Conservation (phyloP, 2,329 filamentous ascomycete genomes). For the Fusarium bactridioides region DNA sequence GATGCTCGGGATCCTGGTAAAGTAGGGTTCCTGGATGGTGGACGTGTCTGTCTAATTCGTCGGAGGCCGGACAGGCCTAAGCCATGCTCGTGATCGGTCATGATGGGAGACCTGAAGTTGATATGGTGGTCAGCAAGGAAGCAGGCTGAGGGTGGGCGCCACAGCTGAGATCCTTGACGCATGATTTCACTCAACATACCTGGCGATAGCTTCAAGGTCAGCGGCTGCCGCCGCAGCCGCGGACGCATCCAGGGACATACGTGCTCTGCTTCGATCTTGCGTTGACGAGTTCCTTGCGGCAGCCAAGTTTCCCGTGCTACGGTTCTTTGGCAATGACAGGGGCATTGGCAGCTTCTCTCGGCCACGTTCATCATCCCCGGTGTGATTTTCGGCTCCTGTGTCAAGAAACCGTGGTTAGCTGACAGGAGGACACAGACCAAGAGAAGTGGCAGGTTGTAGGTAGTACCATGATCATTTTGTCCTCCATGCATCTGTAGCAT, state of each 20-base stretch:
- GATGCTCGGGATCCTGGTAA: constrained; percentile 69
- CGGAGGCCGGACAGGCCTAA: constrained; percentile 86
- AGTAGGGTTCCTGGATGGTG: constrained; percentile 67
- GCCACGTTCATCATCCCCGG: constrained; percentile 50
- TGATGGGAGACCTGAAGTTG: constrained; percentile 74
- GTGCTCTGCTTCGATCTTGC: constrained; percentile 67
- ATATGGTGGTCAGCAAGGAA: constrained; percentile 40
- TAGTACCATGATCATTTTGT: constrained; percentile 52
- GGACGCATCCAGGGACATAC: constrained; percentile 80
- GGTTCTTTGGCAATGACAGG: constrained; percentile 68
- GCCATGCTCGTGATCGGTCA: constrained; percentile 88
- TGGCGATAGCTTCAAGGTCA: constrained; percentile 76
- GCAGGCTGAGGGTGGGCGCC: constrained; percentile 21
- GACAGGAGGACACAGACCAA: constrained; percentile 13
- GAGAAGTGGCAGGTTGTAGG: constrained; percentile 3
- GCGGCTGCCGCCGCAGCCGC: constrained; percentile 64
- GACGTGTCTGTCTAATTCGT: constrained; percentile 89
- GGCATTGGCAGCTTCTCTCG: constrained; percentile 56
- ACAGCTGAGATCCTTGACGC: constrained; percentile 25
- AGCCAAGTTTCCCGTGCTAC: constrained; percentile 69
- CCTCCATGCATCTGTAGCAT: constrained; percentile 56
- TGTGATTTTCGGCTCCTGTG: constrained; percentile 46
- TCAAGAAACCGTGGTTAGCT: constrained; percentile 35
- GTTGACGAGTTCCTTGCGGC: constrained; percentile 53
- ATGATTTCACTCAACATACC: constrained; percentile 58